Evolutionary conservation across 306 rosid species (phyloP), one percentile per base, ranked within the genome.

Genomic region (Parietaria judaica): DNA sequence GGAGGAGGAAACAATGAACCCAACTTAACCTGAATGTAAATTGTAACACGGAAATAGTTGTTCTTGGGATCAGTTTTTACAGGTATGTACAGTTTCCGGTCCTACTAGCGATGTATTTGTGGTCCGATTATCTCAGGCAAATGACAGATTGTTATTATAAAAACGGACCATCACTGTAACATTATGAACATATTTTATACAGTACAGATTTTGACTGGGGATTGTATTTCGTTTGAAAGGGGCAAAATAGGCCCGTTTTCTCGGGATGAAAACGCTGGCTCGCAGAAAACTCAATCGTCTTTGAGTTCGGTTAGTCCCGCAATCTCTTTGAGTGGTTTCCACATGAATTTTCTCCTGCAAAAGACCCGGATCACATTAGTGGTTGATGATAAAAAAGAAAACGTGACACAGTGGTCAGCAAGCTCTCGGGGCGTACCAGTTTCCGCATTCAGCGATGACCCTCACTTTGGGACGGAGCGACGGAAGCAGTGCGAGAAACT

Each of bases 371-470:
- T 23, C 31, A 23, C 2, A 23, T 23, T 23, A 23, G 31, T 23
- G 31, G 31, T 23, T 23, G 31, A 23, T 23, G 31, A 23, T 23
- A 23, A 23, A 23, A 23, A 23, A 23, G 31, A 23, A 23, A 23
- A 23, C 31, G 31, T 23, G 31, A 1, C 9, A 41, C 45, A 41
- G 3, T 5, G 45, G 45, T 41, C 45, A 8, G 45, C 1, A 49
- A 49, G 1, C 7, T 36, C 52, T n/a, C 31, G 31, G 17, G 54
- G 11, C 78, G 16, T 77, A 86, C 96, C 98, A 91, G 77, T 83
- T 88, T 79, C 96, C 96, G 3, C 98, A 91, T 70, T 91, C 96
- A 4, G 96, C 98, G 60, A 91, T 82, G 75, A 88, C 96, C 79
- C 98, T 82, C 74, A 88, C 96, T 74, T 79, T 82, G 16, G 98